Evolutionary conservation across 1,284 basidiomycete species (phyloP).

Genomic region (Naganishia liquefaciens): DNA sequence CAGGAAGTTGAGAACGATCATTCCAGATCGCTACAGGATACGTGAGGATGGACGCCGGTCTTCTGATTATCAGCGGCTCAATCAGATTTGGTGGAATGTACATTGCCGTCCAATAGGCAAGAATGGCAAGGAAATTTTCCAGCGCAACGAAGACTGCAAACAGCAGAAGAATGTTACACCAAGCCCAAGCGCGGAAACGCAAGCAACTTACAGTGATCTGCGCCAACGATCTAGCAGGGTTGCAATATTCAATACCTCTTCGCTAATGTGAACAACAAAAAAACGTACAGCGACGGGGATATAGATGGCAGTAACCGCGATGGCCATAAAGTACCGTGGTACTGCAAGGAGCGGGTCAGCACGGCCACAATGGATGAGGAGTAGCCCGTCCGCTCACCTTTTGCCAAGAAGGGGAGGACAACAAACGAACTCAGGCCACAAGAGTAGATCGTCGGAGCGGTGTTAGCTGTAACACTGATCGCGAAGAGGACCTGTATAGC

Average conservation of each 20-base stretch:
- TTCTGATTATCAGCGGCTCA: constrained; percentile 51
- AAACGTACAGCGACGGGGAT: constrained; percentile 51
- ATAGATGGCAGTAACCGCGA: constrained; percentile 73
- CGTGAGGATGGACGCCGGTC: constrained; percentile 42
- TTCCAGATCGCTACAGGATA: constrained; percentile 50
- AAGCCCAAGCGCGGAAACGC: not conserved
- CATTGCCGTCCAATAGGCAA: constrained; percentile 52
- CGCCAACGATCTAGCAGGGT: constrained; percentile 27
- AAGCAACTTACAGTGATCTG: constrained; percentile 26
- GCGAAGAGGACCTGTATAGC: constrained; percentile 57
- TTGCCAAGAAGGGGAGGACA: constrained; percentile 62
- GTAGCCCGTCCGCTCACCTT: constrained; percentile 49
- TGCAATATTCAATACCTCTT: not conserved
- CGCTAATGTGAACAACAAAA: not conserved
- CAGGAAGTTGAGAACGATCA: constrained; percentile 45
- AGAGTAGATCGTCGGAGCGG: constrained; percentile 78
- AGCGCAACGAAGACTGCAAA: constrained; percentile 44
- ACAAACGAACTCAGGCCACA: constrained; percentile 80
- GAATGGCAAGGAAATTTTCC: constrained; percentile 50
- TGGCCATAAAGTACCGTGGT: constrained; percentile 82
- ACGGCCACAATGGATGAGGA: constrained; percentile 37
- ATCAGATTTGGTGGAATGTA: constrained; percentile 50
- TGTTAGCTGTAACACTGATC: constrained; percentile 78
- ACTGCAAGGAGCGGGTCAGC: constrained; percentile 55
- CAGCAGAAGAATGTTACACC: not conserved